Evolutionary conservation across 2,329 filamentous ascomycete genomes (phyloP), one percentile per base, ranked within the genome.

Genomic region (Aspergillus calidoustus): DNA sequence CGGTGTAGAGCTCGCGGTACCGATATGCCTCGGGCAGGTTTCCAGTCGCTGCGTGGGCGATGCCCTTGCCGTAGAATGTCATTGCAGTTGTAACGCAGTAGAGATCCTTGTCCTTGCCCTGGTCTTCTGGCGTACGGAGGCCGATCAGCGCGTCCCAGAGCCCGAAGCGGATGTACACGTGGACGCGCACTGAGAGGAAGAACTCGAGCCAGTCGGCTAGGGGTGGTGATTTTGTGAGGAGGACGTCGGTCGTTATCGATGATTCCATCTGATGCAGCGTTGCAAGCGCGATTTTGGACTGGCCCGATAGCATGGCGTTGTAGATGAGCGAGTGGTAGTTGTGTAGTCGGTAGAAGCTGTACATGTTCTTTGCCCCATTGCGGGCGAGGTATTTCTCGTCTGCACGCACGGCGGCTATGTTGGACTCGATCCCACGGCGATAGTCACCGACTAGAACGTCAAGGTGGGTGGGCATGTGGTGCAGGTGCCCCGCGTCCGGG

Each of bases 391-490:
- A 93, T 66, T 85, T 87, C 53, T 90, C 85, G 70, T 94, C 90
- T 1, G 89, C 89, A 0, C 76, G 69, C 51, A 90, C 87, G 9
- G 90, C 91, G 22, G 84, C 82, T 2, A 83, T 79, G 72, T 93
- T 93, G 6, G 88, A 88, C 1, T 80, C 79, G 57, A 92, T 87
- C 4, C 89, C 89, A 7, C 81, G 81, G 31, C 83, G 79, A 71
- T 92, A 93, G 68, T 92, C 86, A 17, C 91, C 91, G 25, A 88
- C 84, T 0, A 93, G 82, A 9, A 91, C 84, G 72, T 93, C 90
- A 38, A 93, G 80, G 73, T 94, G 91, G 0, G 87, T 87, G 0
- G 91, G 90, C 91, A 94, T 93, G 70, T 92, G 90, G 47, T 87
- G 81, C 0, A 91, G 77, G 73, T 93, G 90, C 0, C 89, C 90